Conservation (phyloP, 768 basidiomycete species). For the Rickenella mellea region DNA sequence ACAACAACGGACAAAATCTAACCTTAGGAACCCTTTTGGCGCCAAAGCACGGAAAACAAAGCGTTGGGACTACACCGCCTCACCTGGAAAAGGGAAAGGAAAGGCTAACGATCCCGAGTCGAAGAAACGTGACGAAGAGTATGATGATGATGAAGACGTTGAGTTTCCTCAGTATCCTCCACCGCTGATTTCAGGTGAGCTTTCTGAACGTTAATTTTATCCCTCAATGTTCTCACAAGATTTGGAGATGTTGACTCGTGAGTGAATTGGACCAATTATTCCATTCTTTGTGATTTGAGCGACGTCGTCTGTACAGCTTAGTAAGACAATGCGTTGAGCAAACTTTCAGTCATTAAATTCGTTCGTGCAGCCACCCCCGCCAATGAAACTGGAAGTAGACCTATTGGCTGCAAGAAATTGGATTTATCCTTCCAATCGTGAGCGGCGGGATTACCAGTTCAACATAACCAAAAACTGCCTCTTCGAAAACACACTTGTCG, state of each 20-base stretch:
- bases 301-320: neutral
- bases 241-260: neutral
- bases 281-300: neutral
- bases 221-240: neutral
- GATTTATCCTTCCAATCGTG: constrained; percentile 84
- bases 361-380: constrained; percentile 37
- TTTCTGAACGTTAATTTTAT: neutral
- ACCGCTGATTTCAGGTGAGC: constrained; percentile 62
- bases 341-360: neutral
- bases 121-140: constrained; percentile 37
- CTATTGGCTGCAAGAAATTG: constrained; percentile 75
- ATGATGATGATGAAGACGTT: constrained; percentile 47
- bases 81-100: constrained; percentile 37
- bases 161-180: constrained; percentile 84
- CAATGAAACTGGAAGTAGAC: constrained; percentile 74
- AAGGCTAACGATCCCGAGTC: constrained; percentile 31
- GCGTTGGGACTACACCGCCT: constrained; percentile 82
- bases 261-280: neutral
- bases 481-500: constrained; percentile 89
- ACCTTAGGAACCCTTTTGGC: constrained; percentile 32
- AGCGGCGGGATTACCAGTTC: constrained; percentile 88
- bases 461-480: constrained; percentile 83
- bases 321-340: neutral
- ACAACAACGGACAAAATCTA: constrained; percentile 34
- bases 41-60: constrained; percentile 61